Evolutionary conservation across 2,329 filamentous ascomycete genomes (phyloP).

Genomic region (Hypoxylon rubiginosum): DNA sequence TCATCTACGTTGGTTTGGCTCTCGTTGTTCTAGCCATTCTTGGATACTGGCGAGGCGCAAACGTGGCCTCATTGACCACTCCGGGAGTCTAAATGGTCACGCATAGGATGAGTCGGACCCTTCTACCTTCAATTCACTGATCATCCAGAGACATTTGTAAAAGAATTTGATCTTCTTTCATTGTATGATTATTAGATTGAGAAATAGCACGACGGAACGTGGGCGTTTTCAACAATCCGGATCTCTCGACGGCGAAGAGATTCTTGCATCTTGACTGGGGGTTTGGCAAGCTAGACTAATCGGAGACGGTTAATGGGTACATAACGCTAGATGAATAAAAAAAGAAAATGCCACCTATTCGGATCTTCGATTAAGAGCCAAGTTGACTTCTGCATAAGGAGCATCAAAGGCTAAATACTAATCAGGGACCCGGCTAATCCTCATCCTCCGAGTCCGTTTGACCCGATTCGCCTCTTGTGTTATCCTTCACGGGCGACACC

Average conservation of each 20-base stretch:
- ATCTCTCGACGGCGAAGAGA: neutral
- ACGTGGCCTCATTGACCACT: neutral
- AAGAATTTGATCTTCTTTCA: neutral
- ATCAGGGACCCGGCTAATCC: neutral
- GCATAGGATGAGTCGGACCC: neutral
- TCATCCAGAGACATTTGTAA: neutral
- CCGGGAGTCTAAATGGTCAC: conserved; percentile 1
- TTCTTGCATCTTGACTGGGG: neutral
- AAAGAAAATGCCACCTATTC: neutral
- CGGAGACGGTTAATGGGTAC: neutral
- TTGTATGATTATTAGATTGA: conserved; percentile 2
- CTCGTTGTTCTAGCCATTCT: conserved; percentile 1
- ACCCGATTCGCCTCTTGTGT: neutral
- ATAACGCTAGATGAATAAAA: conserved; percentile 6
- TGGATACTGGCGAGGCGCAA: neutral
- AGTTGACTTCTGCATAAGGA: neutral
- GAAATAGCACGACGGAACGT: neutral
- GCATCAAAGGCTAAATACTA: conserved; percentile 1
- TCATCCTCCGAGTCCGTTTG: neutral
- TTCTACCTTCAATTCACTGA: neutral
- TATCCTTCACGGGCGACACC: neutral
- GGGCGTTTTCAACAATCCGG: neutral
- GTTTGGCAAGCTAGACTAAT: neutral
- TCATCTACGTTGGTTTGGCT: neutral
- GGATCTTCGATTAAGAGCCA: neutral